These are phyloP conservation scores for Colletotrichum sp. DNA, from an alignment of 2,329 filamentous ascomycete genomes.

Conservation along the genomic window DNA sequence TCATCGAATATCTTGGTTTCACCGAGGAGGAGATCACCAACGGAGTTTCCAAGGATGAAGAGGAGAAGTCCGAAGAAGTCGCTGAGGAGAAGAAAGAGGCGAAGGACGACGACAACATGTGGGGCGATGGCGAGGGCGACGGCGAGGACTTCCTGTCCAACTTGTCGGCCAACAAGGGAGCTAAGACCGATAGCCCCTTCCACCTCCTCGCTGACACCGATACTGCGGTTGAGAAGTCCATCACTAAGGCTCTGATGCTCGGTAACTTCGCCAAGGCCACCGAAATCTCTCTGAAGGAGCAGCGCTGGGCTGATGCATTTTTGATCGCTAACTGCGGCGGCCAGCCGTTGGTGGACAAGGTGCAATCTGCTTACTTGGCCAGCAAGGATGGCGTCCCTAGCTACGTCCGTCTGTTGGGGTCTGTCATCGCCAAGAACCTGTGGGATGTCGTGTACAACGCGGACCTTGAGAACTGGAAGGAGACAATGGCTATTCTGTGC, in stretches of 20 bases:
- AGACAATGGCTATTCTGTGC: slow-evolving; percentile 94
- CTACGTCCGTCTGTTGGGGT: slow-evolving; percentile 88
- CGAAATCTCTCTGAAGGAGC: slow-evolving; percentile 85
- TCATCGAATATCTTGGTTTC: slow-evolving; percentile 92
- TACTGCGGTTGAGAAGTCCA: slow-evolving; percentile 80
- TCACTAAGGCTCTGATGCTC: slow-evolving; percentile 87
- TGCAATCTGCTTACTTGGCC: slow-evolving; percentile 88
- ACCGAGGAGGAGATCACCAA: slow-evolving; percentile 61
- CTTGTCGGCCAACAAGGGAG: slow-evolving; percentile 85
- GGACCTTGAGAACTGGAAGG: slow-evolving; percentile 92
- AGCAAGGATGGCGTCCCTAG: slow-evolving; percentile 84
- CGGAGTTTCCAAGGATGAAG: slow-evolving; percentile 44
- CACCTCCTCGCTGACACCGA: slow-evolving; percentile 86
- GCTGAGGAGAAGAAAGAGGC: slow-evolving; percentile 33
- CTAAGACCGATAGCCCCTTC: slow-evolving; percentile 94
- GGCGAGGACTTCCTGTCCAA: slow-evolving; percentile 82
- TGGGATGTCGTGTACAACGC: slow-evolving; percentile 99
- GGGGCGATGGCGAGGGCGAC: slow-evolving; percentile 68
- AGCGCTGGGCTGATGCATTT: slow-evolving; percentile 93
- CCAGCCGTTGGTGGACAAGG: slow-evolving; percentile 91
- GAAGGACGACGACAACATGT: slow-evolving; percentile 69
- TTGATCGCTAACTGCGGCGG: slow-evolving; percentile 98
- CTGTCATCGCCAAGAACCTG: slow-evolving; percentile 93
- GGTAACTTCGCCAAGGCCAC: slow-evolving; percentile 91
- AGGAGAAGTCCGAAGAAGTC: slow-evolving; percentile 34